Evolutionary conservation across 352 stramenopile species (phyloP).

Genomic region (Phytopythium cucurbitacearum): DNA sequence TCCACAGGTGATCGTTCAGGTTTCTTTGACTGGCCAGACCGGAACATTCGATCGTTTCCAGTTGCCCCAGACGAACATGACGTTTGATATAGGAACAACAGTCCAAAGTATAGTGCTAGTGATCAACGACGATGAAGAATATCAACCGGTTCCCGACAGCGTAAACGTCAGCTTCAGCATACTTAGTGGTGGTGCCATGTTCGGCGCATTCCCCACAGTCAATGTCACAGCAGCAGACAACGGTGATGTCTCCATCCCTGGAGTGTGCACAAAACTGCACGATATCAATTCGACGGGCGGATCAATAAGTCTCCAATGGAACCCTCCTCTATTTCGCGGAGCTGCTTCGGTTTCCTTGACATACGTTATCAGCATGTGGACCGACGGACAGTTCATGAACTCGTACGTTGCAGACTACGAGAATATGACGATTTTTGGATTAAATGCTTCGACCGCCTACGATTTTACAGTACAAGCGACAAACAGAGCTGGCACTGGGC

Average conservation of each 20-base stretch:
- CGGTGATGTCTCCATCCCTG: conserved; percentile 45
- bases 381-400: conserved; percentile 6
- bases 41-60: conserved; percentile 29
- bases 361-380: conserved; percentile 24
- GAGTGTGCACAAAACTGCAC: conserved; percentile 27
- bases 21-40: conserved; percentile 10
- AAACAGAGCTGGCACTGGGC: conserved; percentile 26
- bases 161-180: conserved; percentile 36
- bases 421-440: conserved; percentile 25
- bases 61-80: conserved; percentile 19
- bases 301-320: conserved; percentile 37
- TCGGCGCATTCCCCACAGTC: conserved; percentile 9
- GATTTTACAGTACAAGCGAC: conserved; percentile 23
- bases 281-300: conserved; percentile 28
- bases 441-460: conserved; percentile 48
- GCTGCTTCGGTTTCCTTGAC: conserved; percentile 15
- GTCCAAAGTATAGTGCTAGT: conserved; percentile 16
- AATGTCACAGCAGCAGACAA: conserved; percentile 48
- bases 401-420: conserved; percentile 2
- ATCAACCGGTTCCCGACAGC: conserved; percentile 35
- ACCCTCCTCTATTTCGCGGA: conserved; percentile 31
- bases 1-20: conserved; percentile 23
- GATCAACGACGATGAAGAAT: conserved; percentile 34
- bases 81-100: conserved; percentile 25
- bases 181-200: conserved; percentile 23